Base-by-base conservation (phyloP, 768 basidiomycete species). In the Mycena leptocephala region DNA sequence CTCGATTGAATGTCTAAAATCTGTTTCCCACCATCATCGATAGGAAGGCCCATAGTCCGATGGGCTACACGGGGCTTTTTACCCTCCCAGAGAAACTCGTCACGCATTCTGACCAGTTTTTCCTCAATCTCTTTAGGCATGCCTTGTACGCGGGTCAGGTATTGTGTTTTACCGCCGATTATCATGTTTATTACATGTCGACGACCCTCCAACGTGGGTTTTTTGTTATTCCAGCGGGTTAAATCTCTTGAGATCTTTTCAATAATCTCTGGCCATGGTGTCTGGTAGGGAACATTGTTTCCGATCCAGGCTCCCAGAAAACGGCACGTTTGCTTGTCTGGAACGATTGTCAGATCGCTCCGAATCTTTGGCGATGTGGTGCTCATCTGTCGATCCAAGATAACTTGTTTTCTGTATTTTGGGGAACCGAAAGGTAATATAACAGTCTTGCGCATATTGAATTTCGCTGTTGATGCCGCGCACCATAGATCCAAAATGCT, bases 101-200 rank as follows among this genome's bases (percentile, higher is more conserved):
- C 51, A 3, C 51, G 51, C 51, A 53, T 53, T 26, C 14, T 53
- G 24, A 53, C 24, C 51, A 43, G 8, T 6, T 6, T 18, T 43
- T 43, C 9, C 18, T 43, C 43, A 18, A 43, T 43, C 18, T 43
- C 43, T 43, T 43, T 43, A 43, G 43, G 82, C 83, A 84, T 84
- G 2, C 83, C 81, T 59, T 83, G 82, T 0, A 81, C 79, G 11
- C 68, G 73, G 0, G 82, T 76, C 1, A 81, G 67, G 71, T 79
- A 84, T 72, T 84, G 84, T 5, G 82, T 81, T 70, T 69, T 78
- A 0, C 80, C 80, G 0, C 78, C 81, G 2, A 81, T 72, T 0
- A 77, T 37, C 76, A 81, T 79, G 53, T 83, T 79, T 0, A 79
- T 56, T 6, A 82, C 74, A 22, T 81, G 74, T 30, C 72, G 28